Evolutionary conservation across 306 rosid species (phyloP).

Genomic region (Purshia tridentata): DNA sequence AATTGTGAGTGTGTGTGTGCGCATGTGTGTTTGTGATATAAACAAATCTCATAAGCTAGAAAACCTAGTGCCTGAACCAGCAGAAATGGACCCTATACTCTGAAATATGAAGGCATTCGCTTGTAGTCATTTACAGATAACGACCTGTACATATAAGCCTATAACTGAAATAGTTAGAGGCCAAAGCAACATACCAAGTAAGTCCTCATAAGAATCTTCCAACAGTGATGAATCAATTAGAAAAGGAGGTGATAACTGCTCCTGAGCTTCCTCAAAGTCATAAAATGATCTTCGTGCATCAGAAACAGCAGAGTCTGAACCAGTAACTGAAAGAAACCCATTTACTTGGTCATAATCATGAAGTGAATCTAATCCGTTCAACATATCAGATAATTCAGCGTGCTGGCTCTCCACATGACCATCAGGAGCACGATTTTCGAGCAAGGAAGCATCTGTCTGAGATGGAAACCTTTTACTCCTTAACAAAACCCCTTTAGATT

Average conservation of each 20-base stretch:
- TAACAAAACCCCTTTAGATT: constrained; percentile 53
- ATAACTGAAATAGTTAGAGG: constrained; percentile 20
- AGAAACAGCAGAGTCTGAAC: constrained; percentile 61
- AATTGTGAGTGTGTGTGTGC: neutral
- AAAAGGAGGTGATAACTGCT: constrained; percentile 92
- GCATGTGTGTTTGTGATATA: neutral
- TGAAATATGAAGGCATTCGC: constrained; percentile 19
- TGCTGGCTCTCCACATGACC: constrained; percentile 45
- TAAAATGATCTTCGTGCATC: constrained; percentile 60
- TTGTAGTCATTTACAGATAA: constrained; percentile 6
- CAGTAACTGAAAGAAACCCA: constrained; percentile 70
- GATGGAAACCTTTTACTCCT: constrained; percentile 70
- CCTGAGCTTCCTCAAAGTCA: constrained; percentile 76
- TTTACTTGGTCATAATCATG: constrained; percentile 72
- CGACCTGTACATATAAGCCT: constrained; percentile 8
- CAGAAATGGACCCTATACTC: neutral
- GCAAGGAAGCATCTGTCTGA: constrained; percentile 49
- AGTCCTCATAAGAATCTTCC: constrained; percentile 81
- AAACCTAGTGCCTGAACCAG: constrained; percentile 9
- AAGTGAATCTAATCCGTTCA: constrained; percentile 65
- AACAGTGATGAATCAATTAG: constrained; percentile 75
- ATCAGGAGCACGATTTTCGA: constrained; percentile 46
- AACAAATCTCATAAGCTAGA: neutral
- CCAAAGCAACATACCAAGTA: constrained; percentile 71
- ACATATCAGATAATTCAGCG: constrained; percentile 55